Conservation (phyloP, 140 eudicot genomes). For the Bidens hawaiensis region DNA sequence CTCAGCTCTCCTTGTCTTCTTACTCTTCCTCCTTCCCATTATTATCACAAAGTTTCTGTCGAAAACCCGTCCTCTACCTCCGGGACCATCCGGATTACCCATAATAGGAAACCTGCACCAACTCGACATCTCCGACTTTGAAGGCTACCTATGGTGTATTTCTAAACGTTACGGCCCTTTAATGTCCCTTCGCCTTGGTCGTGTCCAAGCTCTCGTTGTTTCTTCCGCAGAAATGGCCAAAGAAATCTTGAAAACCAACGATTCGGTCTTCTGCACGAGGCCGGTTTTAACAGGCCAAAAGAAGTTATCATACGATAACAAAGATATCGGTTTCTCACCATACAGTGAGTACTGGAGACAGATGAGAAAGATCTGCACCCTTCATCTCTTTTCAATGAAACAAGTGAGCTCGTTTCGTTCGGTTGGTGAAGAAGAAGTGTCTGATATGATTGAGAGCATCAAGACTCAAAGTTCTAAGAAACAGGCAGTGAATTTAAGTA, state of each 20-base stretch:
- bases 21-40: neutral
- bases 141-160: slow-evolving; percentile 25
- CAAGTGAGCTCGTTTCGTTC: slow-evolving; percentile 2
- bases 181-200: slow-evolving; percentile 41
- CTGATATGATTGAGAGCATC: slow-evolving; percentile 10
- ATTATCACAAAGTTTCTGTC: neutral
- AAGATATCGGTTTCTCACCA: slow-evolving; percentile 27
- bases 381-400: slow-evolving; percentile 4
- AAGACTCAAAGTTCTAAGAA: neutral
- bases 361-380: slow-evolving; percentile 8
- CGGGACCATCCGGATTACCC: slow-evolving; percentile 46
- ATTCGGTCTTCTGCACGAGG: slow-evolving; percentile 8
- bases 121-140: slow-evolving; percentile 24
- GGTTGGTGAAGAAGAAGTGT: slow-evolving; percentile 19
- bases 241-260: slow-evolving; percentile 11
- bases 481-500: slow-evolving; percentile 20
- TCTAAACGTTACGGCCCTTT: slow-evolving; percentile 34
- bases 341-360: slow-evolving; percentile 34
- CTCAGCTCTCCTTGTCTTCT: neutral
- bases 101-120: slow-evolving; percentile 50
- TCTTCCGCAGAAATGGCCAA: slow-evolving; percentile 22
- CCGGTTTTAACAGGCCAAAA: slow-evolving; percentile 12
- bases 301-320: slow-evolving; percentile 6
- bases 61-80: slow-evolving; percentile 29
- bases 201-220: slow-evolving; percentile 33